Percentiles rank a stretch among this genome's conserved stretches.
Conservation (phyloP, 106 monocot genomes). For the Acanthochlamys bracteata region DNA sequence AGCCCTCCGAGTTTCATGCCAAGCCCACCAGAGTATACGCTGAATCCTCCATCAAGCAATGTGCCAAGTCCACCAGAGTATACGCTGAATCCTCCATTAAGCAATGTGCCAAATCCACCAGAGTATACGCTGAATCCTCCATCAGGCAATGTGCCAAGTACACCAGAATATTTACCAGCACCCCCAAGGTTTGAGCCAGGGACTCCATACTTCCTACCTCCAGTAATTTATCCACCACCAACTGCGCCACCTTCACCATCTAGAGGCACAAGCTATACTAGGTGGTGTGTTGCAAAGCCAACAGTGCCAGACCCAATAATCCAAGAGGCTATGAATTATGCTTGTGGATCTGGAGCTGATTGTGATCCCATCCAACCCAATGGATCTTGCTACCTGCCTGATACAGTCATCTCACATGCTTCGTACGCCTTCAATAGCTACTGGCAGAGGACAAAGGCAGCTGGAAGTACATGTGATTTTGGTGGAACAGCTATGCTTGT, state of each 20-base stretch:
- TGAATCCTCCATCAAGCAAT: not conserved
- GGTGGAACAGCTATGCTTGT: slow-evolving; percentile 60
- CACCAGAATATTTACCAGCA: slow-evolving; percentile 15
- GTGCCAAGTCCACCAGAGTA: not conserved
- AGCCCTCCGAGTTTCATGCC: slow-evolving; percentile 1
- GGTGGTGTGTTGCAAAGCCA: slow-evolving; percentile 78
- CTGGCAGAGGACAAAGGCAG: slow-evolving; percentile 48
- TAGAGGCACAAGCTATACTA: not conserved
- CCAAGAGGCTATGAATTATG: slow-evolving; percentile 72
- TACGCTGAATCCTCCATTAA: not conserved
- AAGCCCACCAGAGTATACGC: slow-evolving; percentile 2
- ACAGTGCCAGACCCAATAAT: slow-evolving; percentile 65
- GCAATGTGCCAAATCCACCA: not conserved
- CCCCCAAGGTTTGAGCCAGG: slow-evolving; percentile 29
- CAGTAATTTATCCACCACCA: slow-evolving; percentile 47
- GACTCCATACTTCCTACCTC: slow-evolving; percentile 35
- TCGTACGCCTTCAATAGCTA: slow-evolving; percentile 79
- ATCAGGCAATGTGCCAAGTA: slow-evolving; percentile 10
- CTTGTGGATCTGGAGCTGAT: slow-evolving; percentile 63
- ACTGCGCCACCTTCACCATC: slow-evolving; percentile 18
- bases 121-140: not conserved
- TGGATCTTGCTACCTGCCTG: slow-evolving; percentile 52
- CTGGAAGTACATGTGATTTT: slow-evolving; percentile 64
- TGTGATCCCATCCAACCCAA: slow-evolving; percentile 48
- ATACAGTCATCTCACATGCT: slow-evolving; percentile 52